phyloP scores from a whole-genome alignment of 2,329 filamentous ascomycete species.

The Microdochium trichocladiopsis region DNA sequence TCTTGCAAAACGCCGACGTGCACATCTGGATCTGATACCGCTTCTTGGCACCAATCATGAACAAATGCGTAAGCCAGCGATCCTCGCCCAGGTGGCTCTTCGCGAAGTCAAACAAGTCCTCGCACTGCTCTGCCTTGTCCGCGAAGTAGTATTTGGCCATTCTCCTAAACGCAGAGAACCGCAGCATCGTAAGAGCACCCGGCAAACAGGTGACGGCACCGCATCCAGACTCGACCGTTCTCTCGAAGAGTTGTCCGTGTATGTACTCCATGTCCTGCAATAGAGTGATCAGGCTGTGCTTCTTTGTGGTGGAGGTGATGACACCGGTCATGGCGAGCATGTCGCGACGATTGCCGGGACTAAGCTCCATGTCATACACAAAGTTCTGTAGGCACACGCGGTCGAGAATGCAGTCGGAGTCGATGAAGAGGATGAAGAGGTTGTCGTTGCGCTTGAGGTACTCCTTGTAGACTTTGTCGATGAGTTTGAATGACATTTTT shows the following conservation, averaged over 20 bases:
- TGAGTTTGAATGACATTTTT: conserved; percentile 86
- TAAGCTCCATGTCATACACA: conserved; percentile 97
- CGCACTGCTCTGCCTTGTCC: conserved; percentile 90
- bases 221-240: conserved; percentile 90
- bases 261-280: conserved; percentile 98
- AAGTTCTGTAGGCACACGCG: conserved; percentile 92
- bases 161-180: conserved; percentile 89
- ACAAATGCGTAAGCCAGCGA: conserved; percentile 92
- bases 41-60: conserved; percentile 95
- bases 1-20: conserved; percentile 96
- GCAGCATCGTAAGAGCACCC: conserved; percentile 88
- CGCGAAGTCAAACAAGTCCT: conserved; percentile 93
- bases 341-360: conserved; percentile 81
- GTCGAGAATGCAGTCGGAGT: conserved; percentile 94
- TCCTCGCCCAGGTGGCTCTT: conserved; percentile 96
- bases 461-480: conserved; percentile 83
- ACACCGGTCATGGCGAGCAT: conserved; percentile 98
- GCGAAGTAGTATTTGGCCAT: conserved; percentile 99
- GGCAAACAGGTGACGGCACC: conserved; percentile 92
- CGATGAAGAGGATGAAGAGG: conserved; percentile 92
- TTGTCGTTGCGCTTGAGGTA: conserved; percentile 87
- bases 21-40: conserved; percentile 97
- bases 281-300: conserved; percentile 82
- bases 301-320: conserved; percentile 88
- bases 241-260: conserved; percentile 92